Percentiles rank a stretch among this genome's conserved stretches.
Evolutionary conservation across 169 alveolate species (phyloP).

Genomic region (Plasmodium ovale): DNA sequence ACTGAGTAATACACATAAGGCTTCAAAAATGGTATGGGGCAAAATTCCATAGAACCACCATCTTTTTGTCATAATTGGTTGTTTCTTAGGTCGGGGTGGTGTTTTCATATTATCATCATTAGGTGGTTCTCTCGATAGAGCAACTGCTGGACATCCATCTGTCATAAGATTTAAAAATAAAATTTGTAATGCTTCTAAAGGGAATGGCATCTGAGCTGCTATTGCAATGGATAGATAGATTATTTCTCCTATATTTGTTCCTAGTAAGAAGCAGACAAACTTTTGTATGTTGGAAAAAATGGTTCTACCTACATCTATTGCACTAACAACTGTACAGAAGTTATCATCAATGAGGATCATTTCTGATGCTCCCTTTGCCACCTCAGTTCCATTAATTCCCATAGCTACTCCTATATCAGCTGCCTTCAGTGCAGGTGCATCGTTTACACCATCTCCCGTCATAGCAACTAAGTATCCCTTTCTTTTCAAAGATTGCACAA

Average conservation of each 20-base stretch:
- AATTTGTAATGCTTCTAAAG: constrained; percentile 93
- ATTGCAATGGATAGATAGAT: constrained; percentile 89
- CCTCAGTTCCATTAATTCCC: constrained; percentile 99
- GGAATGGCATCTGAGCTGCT: constrained; percentile 90
- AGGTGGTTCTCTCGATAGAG: constrained; percentile 94
- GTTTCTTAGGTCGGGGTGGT: constrained; percentile 91
- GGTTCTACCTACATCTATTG: constrained; percentile 99
- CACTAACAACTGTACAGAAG: constrained; percentile 98
- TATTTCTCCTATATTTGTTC: constrained; percentile 94
- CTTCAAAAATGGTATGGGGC: constrained; percentile 93
- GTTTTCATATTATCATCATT: constrained; percentile 90
- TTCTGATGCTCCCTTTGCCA: constrained; percentile 99
- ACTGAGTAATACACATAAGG: constrained; percentile 88
- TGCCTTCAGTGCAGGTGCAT: constrained; percentile 99
- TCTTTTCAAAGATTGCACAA: constrained; percentile 91
- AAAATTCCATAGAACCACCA: constrained; percentile 94
- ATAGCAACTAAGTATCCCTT: constrained; percentile 94
- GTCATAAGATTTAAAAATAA: constrained; percentile 92
- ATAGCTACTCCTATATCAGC: constrained; percentile 99
- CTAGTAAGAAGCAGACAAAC: constrained; percentile 94
- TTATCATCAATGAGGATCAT: constrained; percentile 99
- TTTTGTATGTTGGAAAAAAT: constrained; percentile 95
- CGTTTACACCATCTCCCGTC: constrained; percentile 99
- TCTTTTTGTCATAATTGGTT: constrained; percentile 92
- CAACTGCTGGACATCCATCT: constrained; percentile 96